A percentile compares a stretch with the other conserved stretches of the same genome.
Evolutionary conservation across 2,329 filamentous ascomycete species (phyloP).

Genomic region (Tolypocladium guangdongense): DNA sequence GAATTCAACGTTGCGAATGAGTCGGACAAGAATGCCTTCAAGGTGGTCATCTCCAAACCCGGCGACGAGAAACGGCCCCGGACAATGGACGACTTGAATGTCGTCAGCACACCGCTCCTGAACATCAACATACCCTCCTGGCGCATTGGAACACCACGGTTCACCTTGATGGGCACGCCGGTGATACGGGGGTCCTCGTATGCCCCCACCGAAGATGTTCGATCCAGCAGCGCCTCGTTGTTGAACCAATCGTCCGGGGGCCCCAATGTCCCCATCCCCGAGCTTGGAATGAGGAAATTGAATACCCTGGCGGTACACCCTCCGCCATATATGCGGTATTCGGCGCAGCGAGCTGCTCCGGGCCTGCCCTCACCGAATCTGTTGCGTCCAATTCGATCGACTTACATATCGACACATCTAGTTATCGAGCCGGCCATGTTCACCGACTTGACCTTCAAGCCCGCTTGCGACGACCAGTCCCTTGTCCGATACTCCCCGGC

Average conservation of each 20-base stretch:
- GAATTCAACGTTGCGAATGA: conserved; percentile 44
- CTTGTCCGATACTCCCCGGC: conserved; percentile 73
- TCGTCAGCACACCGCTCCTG: conserved; percentile 40
- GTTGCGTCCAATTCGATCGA: conserved; percentile 30
- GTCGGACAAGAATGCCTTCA: conserved; percentile 58
- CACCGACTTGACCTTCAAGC: conserved; percentile 68
- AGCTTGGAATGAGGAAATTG: conserved; percentile 21
- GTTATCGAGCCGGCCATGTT: conserved; percentile 68
- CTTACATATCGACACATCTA: conserved; percentile 36
- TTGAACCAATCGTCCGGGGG: conserved; percentile 25
- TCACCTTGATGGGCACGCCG: conserved; percentile 65
- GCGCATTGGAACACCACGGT: conserved; percentile 70
- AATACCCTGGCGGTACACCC: conserved; percentile 27
- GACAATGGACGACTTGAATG: conserved; percentile 47
- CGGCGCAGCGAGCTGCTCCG: conserved; percentile 11
- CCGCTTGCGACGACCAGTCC: conserved; percentile 63
- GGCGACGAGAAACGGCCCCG: conserved; percentile 48
- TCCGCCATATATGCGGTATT: conserved; percentile 16
- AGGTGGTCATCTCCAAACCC: conserved; percentile 68
- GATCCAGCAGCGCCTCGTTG: conserved; percentile 48
- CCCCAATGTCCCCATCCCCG: conserved; percentile 12
- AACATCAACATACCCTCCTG: conserved; percentile 76
- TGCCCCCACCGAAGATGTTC: conserved; percentile 60
- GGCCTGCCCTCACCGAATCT: conserved; percentile 24
- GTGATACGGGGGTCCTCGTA: conserved; percentile 74